These are phyloP conservation scores for Rhododendron kiyosumense DNA, from an alignment of 148 eudicot genomes.

Conservation along the genomic window DNA sequence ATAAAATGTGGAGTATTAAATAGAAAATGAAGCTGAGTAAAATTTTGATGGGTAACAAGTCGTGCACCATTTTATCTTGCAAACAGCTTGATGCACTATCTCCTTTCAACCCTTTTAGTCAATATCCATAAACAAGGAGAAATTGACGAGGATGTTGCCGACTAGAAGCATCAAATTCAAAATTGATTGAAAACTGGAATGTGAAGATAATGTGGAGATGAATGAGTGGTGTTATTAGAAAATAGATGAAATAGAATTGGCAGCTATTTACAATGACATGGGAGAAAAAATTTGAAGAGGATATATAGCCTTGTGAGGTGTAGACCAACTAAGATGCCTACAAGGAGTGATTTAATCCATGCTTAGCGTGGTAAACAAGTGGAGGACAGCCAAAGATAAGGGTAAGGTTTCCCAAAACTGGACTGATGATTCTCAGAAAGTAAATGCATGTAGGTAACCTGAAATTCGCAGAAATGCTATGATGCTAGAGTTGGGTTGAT, in stretches of 20 bases:
- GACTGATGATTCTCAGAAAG: background rate
- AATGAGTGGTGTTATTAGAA: background rate
- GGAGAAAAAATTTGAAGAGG: background rate
- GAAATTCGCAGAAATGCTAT: background rate
- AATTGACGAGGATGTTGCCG: background rate
- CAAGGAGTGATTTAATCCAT: background rate
- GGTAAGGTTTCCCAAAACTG: background rate
- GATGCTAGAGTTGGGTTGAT: background rate
- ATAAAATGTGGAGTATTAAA: background rate
- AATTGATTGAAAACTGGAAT: background rate
- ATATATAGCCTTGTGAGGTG: background rate
- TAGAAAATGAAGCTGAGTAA: background rate
- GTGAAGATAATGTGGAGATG: background rate
- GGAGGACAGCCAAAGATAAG: background rate
- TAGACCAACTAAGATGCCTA: background rate
- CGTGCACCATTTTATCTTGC: no score
- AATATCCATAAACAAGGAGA: background rate
- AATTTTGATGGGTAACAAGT: background rate
- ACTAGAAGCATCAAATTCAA: background rate
- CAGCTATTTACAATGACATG: background rate
- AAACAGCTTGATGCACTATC: no score
- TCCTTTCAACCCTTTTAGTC: background rate
- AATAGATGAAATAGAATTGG: background rate
- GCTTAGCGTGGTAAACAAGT: background rate
- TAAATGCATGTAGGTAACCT: background rate